These are phyloP conservation scores for Rickenella mellea DNA, from an alignment of 768 basidiomycete genomes.

Conservation along the genomic window DNA sequence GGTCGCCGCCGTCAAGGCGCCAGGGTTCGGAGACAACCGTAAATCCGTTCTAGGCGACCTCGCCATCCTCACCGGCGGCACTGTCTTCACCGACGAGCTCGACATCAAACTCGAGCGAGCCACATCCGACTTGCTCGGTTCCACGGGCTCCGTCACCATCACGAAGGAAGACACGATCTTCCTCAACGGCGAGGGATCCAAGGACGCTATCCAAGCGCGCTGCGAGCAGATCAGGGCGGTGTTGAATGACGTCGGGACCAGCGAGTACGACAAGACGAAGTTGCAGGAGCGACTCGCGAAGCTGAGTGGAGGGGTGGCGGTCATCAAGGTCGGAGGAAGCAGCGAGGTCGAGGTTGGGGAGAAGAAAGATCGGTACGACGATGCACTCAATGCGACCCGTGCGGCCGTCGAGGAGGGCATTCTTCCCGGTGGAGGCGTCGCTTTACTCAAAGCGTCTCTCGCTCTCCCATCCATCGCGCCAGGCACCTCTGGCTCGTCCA, in stretches of 20 bases:
- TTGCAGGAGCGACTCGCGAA: conserved; percentile 97
- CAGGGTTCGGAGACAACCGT: conserved; percentile 98
- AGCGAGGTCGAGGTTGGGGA: conserved; percentile 95
- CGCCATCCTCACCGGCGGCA: conserved; percentile 94
- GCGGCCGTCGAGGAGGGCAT: conserved; percentile 99
- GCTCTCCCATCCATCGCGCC: conserved; percentile 44
- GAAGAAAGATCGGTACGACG: conserved; percentile 99
- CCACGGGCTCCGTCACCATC: conserved; percentile 84
- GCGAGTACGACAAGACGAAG: conserved; percentile 90
- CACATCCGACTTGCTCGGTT: conserved; percentile 80
- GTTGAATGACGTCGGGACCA: conserved; percentile 73
- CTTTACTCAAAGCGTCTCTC: conserved; percentile 78
- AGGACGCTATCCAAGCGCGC: conserved; percentile 82
- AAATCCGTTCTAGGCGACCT: conserved; percentile 96
- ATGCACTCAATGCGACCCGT: conserved; percentile 94
- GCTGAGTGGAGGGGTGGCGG: conserved; percentile 91
- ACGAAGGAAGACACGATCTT: conserved; percentile 98
- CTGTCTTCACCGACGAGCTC: conserved; percentile 93
- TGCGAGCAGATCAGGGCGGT: conserved; percentile 93
- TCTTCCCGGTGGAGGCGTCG: conserved; percentile 92
- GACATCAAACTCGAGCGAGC: conserved; percentile 96
- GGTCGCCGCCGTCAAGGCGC: conserved; percentile 92
- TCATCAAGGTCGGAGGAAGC: conserved; percentile 94
- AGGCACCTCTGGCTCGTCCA: conserved; percentile 32
- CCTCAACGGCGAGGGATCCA: conserved; percentile 88